Conservation (phyloP, 164 flowering plant genomes). For the Berberis vulgaris region DNA sequence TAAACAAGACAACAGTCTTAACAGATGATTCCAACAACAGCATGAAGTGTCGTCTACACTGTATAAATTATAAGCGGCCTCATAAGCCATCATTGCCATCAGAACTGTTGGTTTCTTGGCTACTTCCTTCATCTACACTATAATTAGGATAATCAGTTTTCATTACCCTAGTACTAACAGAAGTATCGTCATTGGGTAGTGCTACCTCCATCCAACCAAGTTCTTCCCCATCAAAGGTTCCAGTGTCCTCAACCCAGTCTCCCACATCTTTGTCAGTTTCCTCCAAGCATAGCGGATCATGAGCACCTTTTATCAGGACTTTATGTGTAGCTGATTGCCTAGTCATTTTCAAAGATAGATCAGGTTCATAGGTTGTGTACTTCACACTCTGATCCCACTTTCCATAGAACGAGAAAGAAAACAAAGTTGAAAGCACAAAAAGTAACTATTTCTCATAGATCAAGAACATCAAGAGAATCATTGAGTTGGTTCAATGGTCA, state of each 20-base stretch:
- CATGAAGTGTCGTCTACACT: too few species aligned
- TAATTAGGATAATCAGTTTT: constrained; percentile 6
- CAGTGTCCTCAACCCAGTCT: constrained; percentile 26
- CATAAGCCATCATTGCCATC: constrained; percentile 3
- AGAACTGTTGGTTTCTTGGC: constrained; percentile 9
- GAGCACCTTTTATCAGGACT: background rate
- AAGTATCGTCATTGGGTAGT: constrained; percentile 8
- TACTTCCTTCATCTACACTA: constrained; percentile 6
- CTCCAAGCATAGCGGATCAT: constrained; percentile 27
- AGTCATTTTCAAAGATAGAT: constrained; percentile 4
- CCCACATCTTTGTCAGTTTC: constrained; percentile 14
- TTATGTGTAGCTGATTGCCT: constrained; percentile 18
- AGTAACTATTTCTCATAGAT: too few species aligned
- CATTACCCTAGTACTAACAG: constrained; percentile 5
- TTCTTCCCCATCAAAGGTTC: constrained; percentile 11
- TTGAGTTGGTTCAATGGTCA: too few species aligned
- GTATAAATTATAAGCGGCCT: background rate
- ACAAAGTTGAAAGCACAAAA: too few species aligned
- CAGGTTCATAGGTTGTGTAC: background rate
- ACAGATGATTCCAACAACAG: too few species aligned
- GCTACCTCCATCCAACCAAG: constrained; percentile 18
- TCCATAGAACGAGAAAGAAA: too few species aligned
- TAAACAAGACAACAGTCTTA: too few species aligned
- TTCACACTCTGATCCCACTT: background rate
- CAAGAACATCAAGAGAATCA: too few species aligned